Conservation (phyloP, 75 land plant species). For the Selaginella tamariscina region DNA sequence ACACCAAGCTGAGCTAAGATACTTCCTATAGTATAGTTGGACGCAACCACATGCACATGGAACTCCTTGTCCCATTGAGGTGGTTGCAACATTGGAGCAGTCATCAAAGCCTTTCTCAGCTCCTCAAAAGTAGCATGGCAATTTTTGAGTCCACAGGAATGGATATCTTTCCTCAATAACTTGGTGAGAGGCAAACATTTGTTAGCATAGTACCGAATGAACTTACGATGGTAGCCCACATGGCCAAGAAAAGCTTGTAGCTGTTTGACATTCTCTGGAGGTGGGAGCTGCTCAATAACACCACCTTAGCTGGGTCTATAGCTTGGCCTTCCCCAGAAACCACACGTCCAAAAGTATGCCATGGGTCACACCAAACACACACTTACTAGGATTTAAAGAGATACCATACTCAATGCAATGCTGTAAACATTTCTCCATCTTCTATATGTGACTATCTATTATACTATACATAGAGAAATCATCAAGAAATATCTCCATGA, state of each 20-base stretch:
- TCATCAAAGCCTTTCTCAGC: not conserved
- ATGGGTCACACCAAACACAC: no score
- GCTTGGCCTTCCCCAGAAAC: no score
- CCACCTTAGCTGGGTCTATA: no score
- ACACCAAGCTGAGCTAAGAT: not conserved
- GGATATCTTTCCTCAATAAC: not conserved
- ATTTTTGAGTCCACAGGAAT: not conserved
- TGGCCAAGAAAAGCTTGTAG: slow-evolving; percentile 8
- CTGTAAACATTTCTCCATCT: no score
- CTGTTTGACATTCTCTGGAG: no score
- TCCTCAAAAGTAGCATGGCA: not conserved
- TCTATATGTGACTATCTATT: no score
- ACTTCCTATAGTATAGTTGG: not conserved
- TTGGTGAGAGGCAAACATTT: slow-evolving; percentile 2
- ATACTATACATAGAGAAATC: no score
- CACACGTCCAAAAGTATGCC: no score
- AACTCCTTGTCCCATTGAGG: not conserved
- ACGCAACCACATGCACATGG: slow-evolving; percentile 11
- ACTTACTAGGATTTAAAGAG: no score
- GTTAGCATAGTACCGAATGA: not conserved
- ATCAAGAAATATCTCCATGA: no score
- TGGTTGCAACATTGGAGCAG: not conserved
- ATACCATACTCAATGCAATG: no score
- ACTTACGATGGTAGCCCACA: not conserved
- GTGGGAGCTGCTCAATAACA: no score